Evolutionary conservation across 805 yeast genomes (phyloP).

Genomic region (Candida boleticola): DNA sequence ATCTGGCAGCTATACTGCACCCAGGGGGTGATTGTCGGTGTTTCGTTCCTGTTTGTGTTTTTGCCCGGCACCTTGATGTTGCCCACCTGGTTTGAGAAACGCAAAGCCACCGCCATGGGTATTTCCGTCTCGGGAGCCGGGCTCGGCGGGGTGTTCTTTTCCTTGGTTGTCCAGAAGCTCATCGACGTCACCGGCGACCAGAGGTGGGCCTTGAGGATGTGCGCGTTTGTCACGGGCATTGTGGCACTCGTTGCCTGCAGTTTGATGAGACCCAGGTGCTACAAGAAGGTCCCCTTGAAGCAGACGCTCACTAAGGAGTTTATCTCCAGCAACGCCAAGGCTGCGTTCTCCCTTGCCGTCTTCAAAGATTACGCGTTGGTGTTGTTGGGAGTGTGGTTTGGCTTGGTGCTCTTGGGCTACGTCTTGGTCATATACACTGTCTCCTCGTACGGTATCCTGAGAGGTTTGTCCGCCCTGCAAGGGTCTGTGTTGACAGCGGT

Average conservation of each 20-base stretch:
- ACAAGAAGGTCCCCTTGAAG: slow-evolving; percentile 21
- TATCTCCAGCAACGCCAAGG: slow-evolving; percentile 21
- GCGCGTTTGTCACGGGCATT: slow-evolving; percentile 32
- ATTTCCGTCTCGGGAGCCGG: slow-evolving; percentile 49
- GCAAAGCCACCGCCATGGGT: slow-evolving; percentile 48
- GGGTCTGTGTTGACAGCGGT: slow-evolving; percentile 33
- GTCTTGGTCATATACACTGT: slow-evolving; percentile 34
- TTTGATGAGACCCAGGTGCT: slow-evolving; percentile 46
- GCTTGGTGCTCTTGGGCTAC: slow-evolving; percentile 36
- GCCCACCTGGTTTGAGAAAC: slow-evolving; percentile 49
- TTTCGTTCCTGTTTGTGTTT: slow-evolving; percentile 45
- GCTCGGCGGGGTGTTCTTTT: slow-evolving; percentile 50
- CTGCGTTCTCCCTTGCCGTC: slow-evolving; percentile 34
- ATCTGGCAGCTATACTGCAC: slow-evolving; percentile 53
- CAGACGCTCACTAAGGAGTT: slow-evolving; percentile 19
- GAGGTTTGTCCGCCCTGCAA: slow-evolving; percentile 43
- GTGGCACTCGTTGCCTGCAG: slow-evolving; percentile 35
- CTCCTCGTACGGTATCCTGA: slow-evolving; percentile 36
- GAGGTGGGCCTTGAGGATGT: slow-evolving; percentile 43
- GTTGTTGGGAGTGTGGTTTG: slow-evolving; percentile 32
- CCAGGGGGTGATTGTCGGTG: slow-evolving; percentile 51
- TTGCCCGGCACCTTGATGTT: slow-evolving; percentile 44
- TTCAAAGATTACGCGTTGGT: slow-evolving; percentile 22
- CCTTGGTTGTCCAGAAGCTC: slow-evolving; percentile 40
- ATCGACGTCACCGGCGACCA: slow-evolving; percentile 40